These are phyloP conservation scores for Epichloe aotearoae DNA, from an alignment of 2,329 filamentous ascomycete species.

Conservation along the genomic window DNA sequence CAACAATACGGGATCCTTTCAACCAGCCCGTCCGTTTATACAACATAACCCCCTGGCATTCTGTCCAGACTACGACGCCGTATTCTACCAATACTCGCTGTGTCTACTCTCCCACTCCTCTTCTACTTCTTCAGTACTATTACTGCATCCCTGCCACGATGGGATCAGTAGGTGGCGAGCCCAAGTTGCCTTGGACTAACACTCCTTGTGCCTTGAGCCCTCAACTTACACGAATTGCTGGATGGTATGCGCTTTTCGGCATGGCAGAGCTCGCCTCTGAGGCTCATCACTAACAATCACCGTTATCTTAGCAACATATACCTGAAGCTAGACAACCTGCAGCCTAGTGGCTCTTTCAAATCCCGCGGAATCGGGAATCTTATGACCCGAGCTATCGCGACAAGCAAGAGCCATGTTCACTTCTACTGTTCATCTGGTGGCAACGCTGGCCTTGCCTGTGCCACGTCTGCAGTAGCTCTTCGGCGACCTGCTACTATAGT, in stretches of 20 bases:
- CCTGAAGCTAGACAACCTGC: constrained; percentile 74
- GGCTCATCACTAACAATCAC: background rate
- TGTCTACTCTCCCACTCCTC: background rate
- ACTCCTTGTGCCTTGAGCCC: constrained; percentile 59
- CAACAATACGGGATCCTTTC: constrained; percentile 2
- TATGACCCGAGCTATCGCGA: constrained; percentile 33
- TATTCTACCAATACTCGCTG: background rate
- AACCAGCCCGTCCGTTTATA: background rate
- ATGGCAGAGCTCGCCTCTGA: background rate
- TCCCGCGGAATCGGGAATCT: constrained; percentile 64
- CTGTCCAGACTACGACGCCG: background rate
- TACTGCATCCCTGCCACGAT: constrained; percentile 14
- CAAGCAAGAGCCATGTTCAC: constrained; percentile 31
- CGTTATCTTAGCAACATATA: constrained; percentile 49
- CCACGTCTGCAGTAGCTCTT: constrained; percentile 54
- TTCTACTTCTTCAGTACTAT: background rate
- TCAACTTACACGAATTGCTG: constrained; percentile 53
- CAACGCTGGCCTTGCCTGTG: constrained; percentile 74
- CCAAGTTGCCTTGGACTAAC: constrained; percentile 49
- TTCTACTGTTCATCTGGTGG: constrained; percentile 75
- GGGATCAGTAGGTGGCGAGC: constrained; percentile 26
- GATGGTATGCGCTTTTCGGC: constrained; percentile 42
- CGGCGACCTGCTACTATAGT: constrained; percentile 60
- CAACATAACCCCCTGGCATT: background rate
- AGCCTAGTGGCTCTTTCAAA: constrained; percentile 80